phyloP scores from a whole-genome alignment of 345 rosid species.

The Cardamine occulta region DNA sequence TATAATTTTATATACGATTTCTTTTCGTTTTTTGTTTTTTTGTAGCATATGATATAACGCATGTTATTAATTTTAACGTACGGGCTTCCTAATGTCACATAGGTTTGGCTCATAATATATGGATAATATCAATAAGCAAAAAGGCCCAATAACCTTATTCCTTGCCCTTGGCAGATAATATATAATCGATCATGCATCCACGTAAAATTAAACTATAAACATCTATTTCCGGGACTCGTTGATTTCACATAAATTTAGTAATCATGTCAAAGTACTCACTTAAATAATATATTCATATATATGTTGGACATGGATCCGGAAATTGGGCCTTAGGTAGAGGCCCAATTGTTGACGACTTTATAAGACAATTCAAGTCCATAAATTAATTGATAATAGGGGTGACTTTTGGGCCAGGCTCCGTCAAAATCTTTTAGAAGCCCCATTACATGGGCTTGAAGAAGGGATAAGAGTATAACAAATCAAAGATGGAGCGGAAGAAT shows the following conservation, averaged over 20 bases:
- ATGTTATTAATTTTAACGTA: not conserved
- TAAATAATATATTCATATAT: not conserved
- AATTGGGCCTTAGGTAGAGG: too few relatives aligned
- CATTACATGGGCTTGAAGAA: too few relatives aligned
- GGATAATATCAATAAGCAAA: not conserved
- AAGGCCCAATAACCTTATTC: not conserved
- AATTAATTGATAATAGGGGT: too few relatives aligned
- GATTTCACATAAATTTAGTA: not conserved
- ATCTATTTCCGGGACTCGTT: constrained; percentile 7
- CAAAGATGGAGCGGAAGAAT: too few relatives aligned
- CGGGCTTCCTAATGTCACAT: constrained; percentile 9
- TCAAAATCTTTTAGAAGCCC: too few relatives aligned
- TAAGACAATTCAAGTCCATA: too few relatives aligned
- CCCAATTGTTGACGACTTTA: too few relatives aligned
- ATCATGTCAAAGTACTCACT: not conserved
- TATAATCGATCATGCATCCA: constrained; percentile 8
- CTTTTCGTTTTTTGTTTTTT: not conserved
- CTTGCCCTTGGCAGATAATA: not conserved
- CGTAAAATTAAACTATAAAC: constrained; percentile 7
- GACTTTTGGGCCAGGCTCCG: too few relatives aligned
- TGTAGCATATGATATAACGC: constrained; percentile 15
- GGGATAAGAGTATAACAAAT: too few relatives aligned
- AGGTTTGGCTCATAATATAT: constrained; percentile 2
- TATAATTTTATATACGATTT: not conserved
- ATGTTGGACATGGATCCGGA: too few relatives aligned